phyloP scores from a whole-genome alignment of 2,329 filamentous ascomycete genomes.

The Colletotrichum paranaense region DNA sequence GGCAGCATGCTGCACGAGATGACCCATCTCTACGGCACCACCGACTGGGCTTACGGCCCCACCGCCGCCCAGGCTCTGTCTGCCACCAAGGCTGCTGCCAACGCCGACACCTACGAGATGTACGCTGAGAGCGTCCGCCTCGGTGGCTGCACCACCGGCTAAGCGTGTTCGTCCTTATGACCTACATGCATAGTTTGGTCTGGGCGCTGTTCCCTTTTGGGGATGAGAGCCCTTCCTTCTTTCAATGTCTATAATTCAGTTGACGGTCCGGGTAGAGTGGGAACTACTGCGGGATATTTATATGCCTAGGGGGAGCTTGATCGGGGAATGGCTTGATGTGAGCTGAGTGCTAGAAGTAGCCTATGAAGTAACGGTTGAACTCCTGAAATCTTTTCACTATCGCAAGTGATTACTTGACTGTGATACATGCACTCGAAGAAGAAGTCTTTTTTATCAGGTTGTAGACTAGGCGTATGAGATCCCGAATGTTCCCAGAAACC shows the following conservation, averaged over 20 bases:
- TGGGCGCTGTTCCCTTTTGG: not conserved
- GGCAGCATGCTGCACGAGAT: slow-evolving; percentile 33
- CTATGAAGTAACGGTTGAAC: not conserved
- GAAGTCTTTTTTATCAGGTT: too few species aligned
- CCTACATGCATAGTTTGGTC: not conserved
- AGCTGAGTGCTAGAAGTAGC: not conserved
- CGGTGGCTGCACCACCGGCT: slow-evolving; percentile 31
- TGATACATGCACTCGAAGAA: not conserved
- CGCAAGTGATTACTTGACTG: not conserved
- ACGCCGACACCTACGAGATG: slow-evolving; percentile 35
- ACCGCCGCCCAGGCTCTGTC: slow-evolving; percentile 26
- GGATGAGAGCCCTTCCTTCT: not conserved
- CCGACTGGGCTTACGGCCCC: slow-evolving; percentile 26
- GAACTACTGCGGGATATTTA: not conserved
- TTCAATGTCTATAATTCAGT: not conserved
- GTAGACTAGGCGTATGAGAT: too few species aligned
- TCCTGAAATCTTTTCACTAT: not conserved
- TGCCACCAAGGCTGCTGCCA: slow-evolving; percentile 23
- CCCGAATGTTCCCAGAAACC: rapidly evolving
- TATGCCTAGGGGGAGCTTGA: not conserved
- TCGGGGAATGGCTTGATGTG: not conserved
- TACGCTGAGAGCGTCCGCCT: slow-evolving; percentile 33
- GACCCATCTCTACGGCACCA: slow-evolving; percentile 30
- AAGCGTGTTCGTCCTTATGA: not conserved
- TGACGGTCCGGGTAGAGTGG: not conserved